Conservation (phyloP, 345 rosid species). For the Durio zibethinus region DNA sequence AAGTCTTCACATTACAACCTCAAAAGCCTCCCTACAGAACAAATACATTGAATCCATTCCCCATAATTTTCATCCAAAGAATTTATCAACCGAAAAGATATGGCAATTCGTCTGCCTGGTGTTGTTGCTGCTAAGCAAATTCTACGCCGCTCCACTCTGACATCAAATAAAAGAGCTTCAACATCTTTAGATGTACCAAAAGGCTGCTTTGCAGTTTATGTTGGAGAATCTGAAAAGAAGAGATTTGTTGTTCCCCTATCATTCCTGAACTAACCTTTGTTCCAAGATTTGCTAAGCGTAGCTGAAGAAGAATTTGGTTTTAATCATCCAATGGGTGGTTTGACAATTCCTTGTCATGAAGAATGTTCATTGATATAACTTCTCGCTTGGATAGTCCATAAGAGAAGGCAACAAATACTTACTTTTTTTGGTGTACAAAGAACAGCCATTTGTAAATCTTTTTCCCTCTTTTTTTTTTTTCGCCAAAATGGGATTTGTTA, state of each 20-base stretch:
- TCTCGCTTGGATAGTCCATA: conserved; percentile 22
- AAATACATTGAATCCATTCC: neutral
- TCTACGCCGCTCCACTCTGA: neutral
- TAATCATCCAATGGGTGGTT: conserved; percentile 45
- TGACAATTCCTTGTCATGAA: conserved; percentile 47
- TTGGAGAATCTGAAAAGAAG: conserved; percentile 36
- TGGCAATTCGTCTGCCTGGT: neutral
- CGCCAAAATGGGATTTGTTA: neutral
- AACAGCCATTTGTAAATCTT: neutral
- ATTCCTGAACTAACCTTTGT: conserved; percentile 41
- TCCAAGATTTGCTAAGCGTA: conserved; percentile 33
- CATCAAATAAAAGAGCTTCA: conserved; percentile 4
- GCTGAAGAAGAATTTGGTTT: conserved; percentile 45
- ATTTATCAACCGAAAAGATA: neutral
- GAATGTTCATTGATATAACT: conserved; percentile 36
- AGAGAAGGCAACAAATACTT: neutral
- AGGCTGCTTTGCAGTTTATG: conserved; percentile 44
- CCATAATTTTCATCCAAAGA: conserved; percentile 19
- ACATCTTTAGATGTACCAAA: conserved; percentile 10
- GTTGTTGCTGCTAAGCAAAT: conserved; percentile 16
- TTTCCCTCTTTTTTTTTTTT: neutral
- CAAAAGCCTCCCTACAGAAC: conserved; percentile 11
- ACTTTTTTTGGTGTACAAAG: neutral
- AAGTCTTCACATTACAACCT: neutral
- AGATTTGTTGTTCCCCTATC: conserved; percentile 41